A percentile compares a stretch with the other conserved stretches of the same genome.
Evolutionary conservation across 2,329 filamentous ascomycete genomes (phyloP).

Genomic region (Botryotinia narcissicola): DNA sequence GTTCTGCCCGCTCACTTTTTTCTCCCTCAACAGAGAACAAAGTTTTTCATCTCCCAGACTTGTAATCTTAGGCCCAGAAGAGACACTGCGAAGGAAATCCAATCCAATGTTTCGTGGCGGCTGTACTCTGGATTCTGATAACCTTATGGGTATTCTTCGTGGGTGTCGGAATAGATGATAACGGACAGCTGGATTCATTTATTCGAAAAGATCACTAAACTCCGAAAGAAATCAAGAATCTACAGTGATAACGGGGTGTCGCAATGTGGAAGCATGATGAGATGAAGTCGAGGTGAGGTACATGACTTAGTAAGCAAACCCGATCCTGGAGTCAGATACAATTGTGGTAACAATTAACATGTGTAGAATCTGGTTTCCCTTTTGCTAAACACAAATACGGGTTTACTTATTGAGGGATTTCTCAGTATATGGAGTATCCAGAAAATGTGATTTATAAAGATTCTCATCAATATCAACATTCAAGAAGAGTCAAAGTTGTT

Average conservation of each 20-base stretch:
- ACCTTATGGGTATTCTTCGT: background rate
- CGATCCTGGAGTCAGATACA: too few relatives aligned
- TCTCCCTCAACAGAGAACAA: background rate
- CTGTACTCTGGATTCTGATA: background rate
- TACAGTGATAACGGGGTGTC: background rate
- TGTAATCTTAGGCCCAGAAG: background rate
- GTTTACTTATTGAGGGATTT: background rate
- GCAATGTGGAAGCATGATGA: background rate
- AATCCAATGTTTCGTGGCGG: background rate
- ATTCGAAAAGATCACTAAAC: background rate
- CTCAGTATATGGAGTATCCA: too few relatives aligned
- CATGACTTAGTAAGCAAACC: background rate
- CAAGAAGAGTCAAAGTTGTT: background rate
- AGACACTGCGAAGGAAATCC: background rate
- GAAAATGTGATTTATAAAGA: background rate
- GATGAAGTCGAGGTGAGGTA: background rate
- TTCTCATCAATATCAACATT: background rate
- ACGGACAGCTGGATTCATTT: background rate
- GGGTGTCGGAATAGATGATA: background rate
- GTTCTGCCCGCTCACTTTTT: too few relatives aligned
- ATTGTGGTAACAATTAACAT: background rate
- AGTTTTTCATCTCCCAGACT: background rate
- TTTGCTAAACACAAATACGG: background rate
- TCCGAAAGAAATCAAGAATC: too few relatives aligned
- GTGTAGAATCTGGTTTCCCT: background rate